phyloP scores from a whole-genome alignment of 78 protist species.

The Dictyostelium discoideum region dicty_2.7 NC_007088.5:7621001-7621500 shows the following conservation, averaged over 20 bases:
- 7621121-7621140: neutral
- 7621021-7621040: neutral
- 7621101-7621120: neutral
- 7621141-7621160: neutral
- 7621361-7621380: neutral
- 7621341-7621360: neutral
- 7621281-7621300: neutral
- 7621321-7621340: neutral
- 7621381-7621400: neutral
- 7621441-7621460: neutral
- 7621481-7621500: neutral
- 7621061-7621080: neutral
- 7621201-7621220: neutral
- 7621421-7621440: neutral
- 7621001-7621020: neutral
- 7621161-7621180: neutral
- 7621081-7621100: neutral
- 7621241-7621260: neutral
- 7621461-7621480: neutral
- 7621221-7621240: neutral
- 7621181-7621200: neutral
- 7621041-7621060: neutral
- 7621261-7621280: neutral
- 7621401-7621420: neutral
- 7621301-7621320: neutral